phyloP scores from a whole-genome alignment of 495 filamentous ascomycete genomes.

The Aspergillus homomorphus region DNA sequence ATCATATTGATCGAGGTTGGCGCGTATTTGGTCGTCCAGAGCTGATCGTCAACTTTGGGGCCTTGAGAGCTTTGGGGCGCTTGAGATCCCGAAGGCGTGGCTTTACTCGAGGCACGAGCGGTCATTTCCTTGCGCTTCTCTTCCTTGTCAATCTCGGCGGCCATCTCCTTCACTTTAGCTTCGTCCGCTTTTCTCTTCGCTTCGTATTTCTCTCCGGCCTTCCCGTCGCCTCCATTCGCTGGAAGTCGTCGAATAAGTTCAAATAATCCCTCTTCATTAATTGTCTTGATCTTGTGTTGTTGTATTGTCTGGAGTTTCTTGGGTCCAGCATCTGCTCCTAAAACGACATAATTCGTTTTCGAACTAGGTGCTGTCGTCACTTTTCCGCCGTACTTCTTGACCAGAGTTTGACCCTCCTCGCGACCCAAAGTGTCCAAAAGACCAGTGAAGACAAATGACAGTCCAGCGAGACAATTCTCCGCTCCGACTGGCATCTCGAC shows the following conservation, averaged over 20 bases:
- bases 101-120: background rate
- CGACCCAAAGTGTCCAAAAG: constrained; percentile 73
- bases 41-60: constrained; percentile 54
- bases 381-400: constrained; percentile 92
- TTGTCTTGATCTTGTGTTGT: constrained; percentile 75
- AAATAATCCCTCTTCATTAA: constrained; percentile 89
- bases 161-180: constrained; percentile 71
- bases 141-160: constrained; percentile 74
- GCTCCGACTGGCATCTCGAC: constrained; percentile 77
- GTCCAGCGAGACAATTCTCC: constrained; percentile 88
- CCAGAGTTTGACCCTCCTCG: constrained; percentile 80
- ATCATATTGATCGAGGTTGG: constrained; percentile 80
- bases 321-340: constrained; percentile 88
- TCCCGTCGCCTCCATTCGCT: constrained; percentile 78
- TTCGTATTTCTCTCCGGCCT: constrained; percentile 78
- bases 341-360: constrained; percentile 91
- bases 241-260: constrained; percentile 81
- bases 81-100: constrained; percentile 18
- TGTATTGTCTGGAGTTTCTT: constrained; percentile 89
- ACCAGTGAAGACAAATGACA: constrained; percentile 97
- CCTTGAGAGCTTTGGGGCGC: constrained; percentile 21
- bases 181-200: constrained; percentile 80
- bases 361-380: constrained; percentile 78
- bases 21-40: constrained; percentile 97
- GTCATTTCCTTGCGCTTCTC: constrained; percentile 46